Evolutionary conservation across 352 stramenopile species (phyloP).

Genomic region (Blastocystis sp.): DNA sequence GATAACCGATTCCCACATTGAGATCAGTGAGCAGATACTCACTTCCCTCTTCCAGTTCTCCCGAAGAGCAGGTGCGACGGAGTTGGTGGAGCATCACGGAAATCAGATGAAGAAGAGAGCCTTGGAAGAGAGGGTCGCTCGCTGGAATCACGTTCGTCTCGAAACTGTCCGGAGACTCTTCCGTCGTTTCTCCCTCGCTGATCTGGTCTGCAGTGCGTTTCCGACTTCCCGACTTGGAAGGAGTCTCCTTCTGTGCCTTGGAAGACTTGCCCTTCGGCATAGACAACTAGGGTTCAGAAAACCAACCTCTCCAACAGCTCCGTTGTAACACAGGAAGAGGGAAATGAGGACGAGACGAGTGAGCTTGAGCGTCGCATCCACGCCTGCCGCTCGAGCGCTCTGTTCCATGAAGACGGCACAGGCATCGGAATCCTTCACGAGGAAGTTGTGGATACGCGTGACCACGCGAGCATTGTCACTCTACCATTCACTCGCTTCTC

Average conservation of each 20-base stretch:
- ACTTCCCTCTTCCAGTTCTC: background rate
- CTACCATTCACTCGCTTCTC: background rate
- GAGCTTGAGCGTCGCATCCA: background rate
- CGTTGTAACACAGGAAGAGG: constrained; percentile 32
- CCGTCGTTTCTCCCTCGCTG: background rate
- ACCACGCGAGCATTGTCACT: background rate
- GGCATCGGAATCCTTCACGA: background rate
- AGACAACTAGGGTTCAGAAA: no score
- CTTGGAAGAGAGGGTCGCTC: background rate
- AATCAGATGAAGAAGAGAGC: constrained; percentile 21
- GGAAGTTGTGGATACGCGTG: constrained; percentile 29
- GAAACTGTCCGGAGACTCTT: background rate
- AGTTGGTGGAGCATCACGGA: background rate
- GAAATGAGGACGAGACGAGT: constrained; percentile 14
- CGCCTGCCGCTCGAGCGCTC: background rate
- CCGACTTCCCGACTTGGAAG: background rate
- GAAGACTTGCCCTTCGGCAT: no score
- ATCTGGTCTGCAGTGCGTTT: background rate
- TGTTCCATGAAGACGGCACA: background rate
- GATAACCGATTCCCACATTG: background rate
- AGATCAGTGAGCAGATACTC: constrained; percentile 7
- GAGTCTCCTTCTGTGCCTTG: background rate
- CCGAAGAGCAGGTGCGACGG: background rate
- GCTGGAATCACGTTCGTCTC: background rate
- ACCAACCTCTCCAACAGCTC: no score